Evolutionary conservation across 164 flowering plant species (phyloP), one percentile per base, ranked within the genome.

Genomic region (Dillenia suffruticosa): DNA sequence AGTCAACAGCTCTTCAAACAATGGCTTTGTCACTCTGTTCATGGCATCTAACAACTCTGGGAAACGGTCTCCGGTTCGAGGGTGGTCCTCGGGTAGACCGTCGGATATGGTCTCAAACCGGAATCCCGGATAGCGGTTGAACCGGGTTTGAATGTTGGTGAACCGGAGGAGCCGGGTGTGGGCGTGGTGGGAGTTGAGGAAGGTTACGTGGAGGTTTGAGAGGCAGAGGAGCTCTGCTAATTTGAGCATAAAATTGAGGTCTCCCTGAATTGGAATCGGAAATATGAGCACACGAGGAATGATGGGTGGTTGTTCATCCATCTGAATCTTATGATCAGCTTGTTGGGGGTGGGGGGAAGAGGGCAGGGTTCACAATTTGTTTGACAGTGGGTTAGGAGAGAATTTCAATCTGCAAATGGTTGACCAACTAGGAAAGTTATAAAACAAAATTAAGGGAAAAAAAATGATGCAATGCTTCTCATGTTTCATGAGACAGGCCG

Each of bases 211-310:
- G 61, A 77, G 49, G 49, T 70, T 71, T 43, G 76, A 54, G 10
- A 47, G 43, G 63, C 62, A 62, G 24, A 81, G 70, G 46, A 77
- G 80, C 71, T 73, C 67, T 12, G 81, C 81, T 44, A 81, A 49
- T 19, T 69, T 72, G 54, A 81, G 71, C 84, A 81, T 81, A 62
- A 71, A 66, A 58, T 76, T 81, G 60, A 77, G 57, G 69, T 80
- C 77, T 53, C 83, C 81, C 44, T 77, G 81, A 11, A 72, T 72
- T 0, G 79, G 79, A 48, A 72, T 66, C 5, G 80, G 82, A 7
- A 78, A 69, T 50, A 78, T 49, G 8, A 81, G 65, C 1, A 76
- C 77, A 26, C 76, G 82, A 2, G 84, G 77, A 12, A 32, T 6
- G 40, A 46, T 44, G 17, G 6, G 11, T 12, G 45, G 44, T n/a